Evolutionary conservation across 257 asterid genomes (phyloP), one percentile per base, ranked within the genome.

Genomic region (Coffea canephora): DNA sequence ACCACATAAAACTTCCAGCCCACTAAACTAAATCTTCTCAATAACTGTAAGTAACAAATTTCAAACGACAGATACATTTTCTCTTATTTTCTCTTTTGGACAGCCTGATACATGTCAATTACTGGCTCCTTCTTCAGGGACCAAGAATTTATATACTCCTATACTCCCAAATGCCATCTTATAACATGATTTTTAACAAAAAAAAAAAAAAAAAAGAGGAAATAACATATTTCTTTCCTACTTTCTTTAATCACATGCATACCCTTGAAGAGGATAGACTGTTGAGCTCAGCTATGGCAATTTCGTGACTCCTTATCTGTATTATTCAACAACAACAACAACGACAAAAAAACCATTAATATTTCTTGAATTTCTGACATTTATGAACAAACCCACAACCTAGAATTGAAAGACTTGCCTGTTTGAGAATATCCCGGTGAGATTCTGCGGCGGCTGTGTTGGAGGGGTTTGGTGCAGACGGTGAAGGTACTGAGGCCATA

Each of bases 251-350:
- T 15, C 75, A n/a, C 69, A 25, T 0, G 45, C 81, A 16, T 78
- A 93, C 97, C 92, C 90, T 83, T 23, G 91, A 82, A 78, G 93
- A 87, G 82, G 89, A 74, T 75, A 93, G 89, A 71, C 69, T 67
- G 59, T 46, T 77, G 87, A 93, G 94, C 86, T 91, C 98, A n/a
- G 92, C 91, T 41, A 93, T 31, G 69, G 98, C 96, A 78, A 93
- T 90, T 82, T 93, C 94, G 73, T 90, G 93, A 74, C 91, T 80
- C 84, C 86, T 86, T 54, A 84, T 85, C 97, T 90, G 87, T 77
- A 43, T 15, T 23, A 43, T 15, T 23, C 6, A 77, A 68, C 19
- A 11, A 55, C 50, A 80, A 41, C 19, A 25, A 0, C 16, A 41
- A 41, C 19, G 18, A 0, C 16, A 18, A 54, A 55, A 61, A 41